phyloP scores from a whole-genome alignment of 345 rosid genomes.

The Erodium maritimum region DNA sequence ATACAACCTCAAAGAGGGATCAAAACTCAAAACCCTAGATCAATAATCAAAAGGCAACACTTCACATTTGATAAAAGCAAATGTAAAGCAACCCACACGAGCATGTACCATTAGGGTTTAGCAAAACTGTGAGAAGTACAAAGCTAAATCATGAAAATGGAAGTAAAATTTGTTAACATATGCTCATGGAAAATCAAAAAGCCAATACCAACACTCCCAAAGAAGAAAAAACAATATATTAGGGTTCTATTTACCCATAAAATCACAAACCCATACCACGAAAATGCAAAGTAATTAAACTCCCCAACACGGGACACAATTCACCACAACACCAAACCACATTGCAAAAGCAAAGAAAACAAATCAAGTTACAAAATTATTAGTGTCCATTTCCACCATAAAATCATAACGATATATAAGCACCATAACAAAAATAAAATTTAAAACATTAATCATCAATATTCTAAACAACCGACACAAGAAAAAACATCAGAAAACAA shows the following conservation, averaged over 20 bases:
- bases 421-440: too few relatives aligned
- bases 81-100: too few relatives aligned
- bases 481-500: background rate
- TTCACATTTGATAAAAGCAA: too few relatives aligned
- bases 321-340: background rate
- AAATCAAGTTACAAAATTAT: too few relatives aligned
- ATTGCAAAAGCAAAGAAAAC: too few relatives aligned
- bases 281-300: background rate
- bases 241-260: background rate
- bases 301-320: background rate
- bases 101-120: background rate
- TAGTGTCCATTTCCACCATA: too few relatives aligned
- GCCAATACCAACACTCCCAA: too few relatives aligned
- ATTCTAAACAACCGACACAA: background rate
- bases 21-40: background rate
- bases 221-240: too few relatives aligned
- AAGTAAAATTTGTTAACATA: too few relatives aligned
- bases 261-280: background rate
- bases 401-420: background rate
- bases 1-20: background rate
- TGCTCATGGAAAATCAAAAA: too few relatives aligned
- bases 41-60: too few relatives aligned
- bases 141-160: background rate
- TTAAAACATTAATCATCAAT: too few relatives aligned
- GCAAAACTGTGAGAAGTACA: background rate